phyloP scores from a whole-genome alignment of 352 stramenopile genomes.

The Hyaloperonospora brassicae region DNA sequence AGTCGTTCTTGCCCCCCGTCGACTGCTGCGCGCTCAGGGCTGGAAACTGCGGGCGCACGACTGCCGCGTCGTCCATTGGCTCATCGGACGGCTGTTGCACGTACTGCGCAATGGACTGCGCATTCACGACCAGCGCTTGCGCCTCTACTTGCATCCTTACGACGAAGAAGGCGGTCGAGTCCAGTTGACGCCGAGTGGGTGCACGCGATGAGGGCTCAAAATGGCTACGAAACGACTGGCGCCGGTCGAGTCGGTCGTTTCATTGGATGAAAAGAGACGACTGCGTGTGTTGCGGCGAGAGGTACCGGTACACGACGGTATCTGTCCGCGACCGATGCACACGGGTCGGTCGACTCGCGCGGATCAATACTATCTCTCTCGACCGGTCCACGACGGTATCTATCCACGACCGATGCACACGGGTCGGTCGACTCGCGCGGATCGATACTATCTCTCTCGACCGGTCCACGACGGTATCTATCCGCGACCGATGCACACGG shows the following conservation, averaged over 20 bases:
- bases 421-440: too few species aligned
- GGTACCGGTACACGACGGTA: background rate
- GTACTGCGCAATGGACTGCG: slow-evolving; percentile 25
- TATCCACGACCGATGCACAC: too few species aligned
- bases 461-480: too few species aligned
- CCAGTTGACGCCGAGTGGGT: background rate
- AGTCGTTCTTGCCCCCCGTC: slow-evolving; percentile 89
- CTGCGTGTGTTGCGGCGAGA: background rate
- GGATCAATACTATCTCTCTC: too few species aligned
- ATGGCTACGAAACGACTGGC: slow-evolving; percentile 36
- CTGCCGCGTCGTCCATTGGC: slow-evolving; percentile 29
- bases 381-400: too few species aligned
- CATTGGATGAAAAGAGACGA: slow-evolving; percentile 26
- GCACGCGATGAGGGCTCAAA: too few species aligned
- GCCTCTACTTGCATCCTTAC: slow-evolving; percentile 61
- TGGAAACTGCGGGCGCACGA: slow-evolving; percentile 58
- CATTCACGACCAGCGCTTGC: slow-evolving; percentile 61
- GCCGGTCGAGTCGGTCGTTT: slow-evolving; percentile 14
- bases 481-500: too few species aligned
- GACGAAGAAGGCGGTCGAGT: background rate
- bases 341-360: too few species aligned
- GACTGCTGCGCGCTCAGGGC: slow-evolving; percentile 68
- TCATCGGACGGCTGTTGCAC: slow-evolving; percentile 24
- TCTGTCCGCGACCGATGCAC: background rate
- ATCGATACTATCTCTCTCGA: too few species aligned